phyloP scores from a whole-genome alignment of 192 early-diverging fungal genomes.

The Lobosporangium transversale region DNA sequence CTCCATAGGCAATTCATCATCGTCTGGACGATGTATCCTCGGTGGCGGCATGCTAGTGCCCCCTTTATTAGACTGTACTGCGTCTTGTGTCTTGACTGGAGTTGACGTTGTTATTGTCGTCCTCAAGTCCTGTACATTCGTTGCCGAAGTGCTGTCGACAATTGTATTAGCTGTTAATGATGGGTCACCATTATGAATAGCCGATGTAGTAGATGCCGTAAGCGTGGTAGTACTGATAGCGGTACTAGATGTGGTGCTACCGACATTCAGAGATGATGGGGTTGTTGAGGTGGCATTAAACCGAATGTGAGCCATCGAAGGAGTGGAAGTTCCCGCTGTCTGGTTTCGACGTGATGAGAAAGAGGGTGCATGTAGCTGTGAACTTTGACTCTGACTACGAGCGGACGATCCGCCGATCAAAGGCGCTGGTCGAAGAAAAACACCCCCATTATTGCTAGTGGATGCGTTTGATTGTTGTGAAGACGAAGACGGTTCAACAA shows the following conservation, averaged over 20 bases:
- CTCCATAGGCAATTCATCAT: slow-evolving; percentile 28
- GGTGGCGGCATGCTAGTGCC: not conserved
- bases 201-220: not conserved
- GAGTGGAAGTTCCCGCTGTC: not conserved
- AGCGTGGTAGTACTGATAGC: not conserved
- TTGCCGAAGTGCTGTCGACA: too few relatives aligned
- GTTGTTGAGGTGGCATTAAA: slow-evolving; percentile 5
- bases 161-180: too few relatives aligned
- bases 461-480: not conserved
- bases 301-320: slow-evolving; percentile 11
- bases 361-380: not conserved
- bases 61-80: too few relatives aligned
- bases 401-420: not conserved
- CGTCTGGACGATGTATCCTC: not conserved
- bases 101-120: not conserved
- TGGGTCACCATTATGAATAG: too few relatives aligned
- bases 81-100: not conserved
- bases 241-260: not conserved
- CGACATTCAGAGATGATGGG: not conserved
- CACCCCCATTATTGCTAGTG: not conserved
- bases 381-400: too few relatives aligned
- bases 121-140: too few relatives aligned
- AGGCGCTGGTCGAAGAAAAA: slow-evolving; percentile 2
- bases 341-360: slow-evolving; percentile 16
- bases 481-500: not conserved